A percentile compares a stretch with the other conserved stretches of the same genome.
Conservation (phyloP, 2,329 filamentous ascomycete species). For the Fusarium sp. region DNA sequence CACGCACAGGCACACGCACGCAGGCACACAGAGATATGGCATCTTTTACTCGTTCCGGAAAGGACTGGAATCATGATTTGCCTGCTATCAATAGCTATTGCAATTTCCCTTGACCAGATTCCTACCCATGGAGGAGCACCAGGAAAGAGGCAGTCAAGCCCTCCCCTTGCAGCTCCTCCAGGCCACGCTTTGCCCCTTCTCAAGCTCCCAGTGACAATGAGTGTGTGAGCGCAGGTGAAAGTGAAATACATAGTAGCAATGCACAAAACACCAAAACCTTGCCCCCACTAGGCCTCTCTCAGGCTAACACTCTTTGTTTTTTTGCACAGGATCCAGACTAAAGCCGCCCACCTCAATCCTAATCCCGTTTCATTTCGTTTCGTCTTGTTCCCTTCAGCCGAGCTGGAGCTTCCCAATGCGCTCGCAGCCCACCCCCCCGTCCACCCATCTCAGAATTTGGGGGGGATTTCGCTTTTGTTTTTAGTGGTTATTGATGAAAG, state of each 20-base stretch:
- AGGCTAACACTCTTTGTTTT: slow-evolving; percentile 29
- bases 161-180: slow-evolving; percentile 4
- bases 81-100: slow-evolving; percentile 34
- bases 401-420: slow-evolving; percentile 24
- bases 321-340: slow-evolving; percentile 47
- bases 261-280: slow-evolving; percentile 26
- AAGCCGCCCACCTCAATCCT: slow-evolving; percentile 49
- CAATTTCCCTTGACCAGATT: not conserved
- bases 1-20: not conserved
- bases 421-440: slow-evolving; percentile 23
- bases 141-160: slow-evolving; percentile 33
- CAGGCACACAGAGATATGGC: slow-evolving; percentile 9
- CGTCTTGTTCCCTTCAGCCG: slow-evolving; percentile 46
- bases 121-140: slow-evolving; percentile 1
- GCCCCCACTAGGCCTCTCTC: slow-evolving; percentile 29
- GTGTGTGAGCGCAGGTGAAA: slow-evolving; percentile 1
- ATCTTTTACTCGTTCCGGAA: slow-evolving; percentile 36
- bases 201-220: slow-evolving; percentile 8
- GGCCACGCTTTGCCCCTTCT: not conserved
- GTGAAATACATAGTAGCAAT: slow-evolving; percentile 6
- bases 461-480: slow-evolving; percentile 13
- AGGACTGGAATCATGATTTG: slow-evolving; percentile 38
- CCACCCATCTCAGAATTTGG: slow-evolving; percentile 7
- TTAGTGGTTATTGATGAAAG: not conserved
- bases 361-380: slow-evolving; percentile 40